These are phyloP conservation scores for Fraxinus americana DNA, from an alignment of 257 asterid genomes.

Conservation along the genomic window DNA sequence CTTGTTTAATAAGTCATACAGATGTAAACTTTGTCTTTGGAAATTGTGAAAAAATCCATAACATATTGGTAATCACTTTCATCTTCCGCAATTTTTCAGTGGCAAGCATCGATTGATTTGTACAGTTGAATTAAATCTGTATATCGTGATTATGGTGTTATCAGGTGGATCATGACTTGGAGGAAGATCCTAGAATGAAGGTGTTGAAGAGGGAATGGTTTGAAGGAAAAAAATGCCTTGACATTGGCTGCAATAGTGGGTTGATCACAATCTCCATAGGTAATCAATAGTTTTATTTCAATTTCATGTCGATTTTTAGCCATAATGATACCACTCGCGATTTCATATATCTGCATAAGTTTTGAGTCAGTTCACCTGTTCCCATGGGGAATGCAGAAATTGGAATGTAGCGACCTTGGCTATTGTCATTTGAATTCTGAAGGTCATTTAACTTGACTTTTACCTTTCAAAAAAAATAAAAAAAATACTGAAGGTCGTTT, in stretches of 20 bases:
- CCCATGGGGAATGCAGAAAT: neutral
- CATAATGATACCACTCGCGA: neutral
- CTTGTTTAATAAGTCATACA: neutral
- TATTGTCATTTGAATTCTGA: neutral
- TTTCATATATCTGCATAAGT: neutral
- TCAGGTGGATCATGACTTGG: slow-evolving; percentile 67
- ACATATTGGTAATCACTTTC: neutral
- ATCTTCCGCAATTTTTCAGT: neutral
- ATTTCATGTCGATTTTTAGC: slow-evolving; percentile 10
- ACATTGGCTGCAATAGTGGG: slow-evolving; percentile 96
- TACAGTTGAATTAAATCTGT: neutral
- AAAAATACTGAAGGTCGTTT: neutral
- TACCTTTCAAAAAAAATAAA: too few species aligned
- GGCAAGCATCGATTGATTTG: neutral
- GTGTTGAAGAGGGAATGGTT: slow-evolving; percentile 92
- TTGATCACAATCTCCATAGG: slow-evolving; percentile 75
- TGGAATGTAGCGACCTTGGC: neutral
- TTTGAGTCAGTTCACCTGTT: neutral
- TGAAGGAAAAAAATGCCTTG: slow-evolving; percentile 91
- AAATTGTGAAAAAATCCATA: neutral
- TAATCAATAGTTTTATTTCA: slow-evolving; percentile 26
- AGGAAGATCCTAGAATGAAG: slow-evolving; percentile 83
- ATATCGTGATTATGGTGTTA: slow-evolving; percentile 18
- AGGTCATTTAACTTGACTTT: too few species aligned
- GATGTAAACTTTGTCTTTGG: neutral